phyloP scores from a whole-genome alignment of 140 eudicot species.

The Bidens hawaiensis region DNA sequence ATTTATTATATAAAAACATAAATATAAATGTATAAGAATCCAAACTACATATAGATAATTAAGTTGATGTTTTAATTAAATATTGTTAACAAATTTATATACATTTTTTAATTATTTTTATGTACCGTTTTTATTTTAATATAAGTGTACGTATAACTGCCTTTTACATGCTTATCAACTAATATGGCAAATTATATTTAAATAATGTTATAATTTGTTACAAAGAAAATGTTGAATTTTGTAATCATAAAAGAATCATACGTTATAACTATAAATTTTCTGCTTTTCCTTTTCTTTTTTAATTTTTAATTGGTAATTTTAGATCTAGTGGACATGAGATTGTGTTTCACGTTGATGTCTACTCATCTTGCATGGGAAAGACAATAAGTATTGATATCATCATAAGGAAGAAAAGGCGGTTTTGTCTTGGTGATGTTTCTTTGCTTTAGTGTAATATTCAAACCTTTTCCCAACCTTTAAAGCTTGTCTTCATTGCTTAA shows the following conservation, averaged over 20 bases:
- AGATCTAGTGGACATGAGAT: slow-evolving; percentile 29
- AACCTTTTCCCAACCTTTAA: slow-evolving; percentile 25
- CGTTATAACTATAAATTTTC: background rate
- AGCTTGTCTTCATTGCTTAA: slow-evolving; percentile 30
- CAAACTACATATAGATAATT: no score
- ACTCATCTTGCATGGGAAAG: slow-evolving; percentile 41
- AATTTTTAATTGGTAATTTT: background rate
- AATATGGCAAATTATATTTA: background rate
- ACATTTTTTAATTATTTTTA: no score
- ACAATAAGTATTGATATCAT: slow-evolving; percentile 28
- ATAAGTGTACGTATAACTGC: background rate
- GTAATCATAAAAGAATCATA: background rate
- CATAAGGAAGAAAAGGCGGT: slow-evolving; percentile 24
- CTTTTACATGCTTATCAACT: background rate
- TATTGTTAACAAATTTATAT: no score
- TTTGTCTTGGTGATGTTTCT: slow-evolving; percentile 37
- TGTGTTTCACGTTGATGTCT: slow-evolving; percentile 37
- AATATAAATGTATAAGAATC: no score
- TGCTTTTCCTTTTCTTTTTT: background rate
- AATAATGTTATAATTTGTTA: background rate
- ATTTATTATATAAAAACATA: no score
- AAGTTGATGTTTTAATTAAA: no score
- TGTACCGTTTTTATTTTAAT: background rate
- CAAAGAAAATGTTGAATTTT: background rate
- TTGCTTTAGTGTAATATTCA: slow-evolving; percentile 31